Percentiles rank a stretch among this genome's conserved stretches.
Conservation (phyloP, 768 basidiomycete species). For the Pulveroboletus sp. region DNA sequence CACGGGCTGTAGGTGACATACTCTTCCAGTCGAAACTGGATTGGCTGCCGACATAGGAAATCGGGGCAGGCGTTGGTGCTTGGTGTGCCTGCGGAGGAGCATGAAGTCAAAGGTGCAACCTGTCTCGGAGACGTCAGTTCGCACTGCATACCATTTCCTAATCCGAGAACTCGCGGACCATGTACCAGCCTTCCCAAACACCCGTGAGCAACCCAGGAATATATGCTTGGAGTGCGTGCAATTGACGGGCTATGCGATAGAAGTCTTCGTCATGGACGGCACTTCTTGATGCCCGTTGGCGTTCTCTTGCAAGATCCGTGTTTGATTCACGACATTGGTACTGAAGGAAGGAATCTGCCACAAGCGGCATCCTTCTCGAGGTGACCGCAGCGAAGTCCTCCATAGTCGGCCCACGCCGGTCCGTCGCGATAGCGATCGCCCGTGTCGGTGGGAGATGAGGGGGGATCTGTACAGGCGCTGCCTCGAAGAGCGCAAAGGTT, state of each 20-base stretch:
- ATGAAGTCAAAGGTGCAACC: slow-evolving; percentile 27
- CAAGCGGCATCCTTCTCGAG: slow-evolving; percentile 44
- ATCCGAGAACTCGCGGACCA: slow-evolving; percentile 39
- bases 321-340: slow-evolving; percentile 27
- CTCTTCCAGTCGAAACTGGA: slow-evolving; percentile 48
- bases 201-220: slow-evolving; percentile 49
- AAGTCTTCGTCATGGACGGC: slow-evolving; percentile 36
- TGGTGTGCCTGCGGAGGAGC: slow-evolving; percentile 10
- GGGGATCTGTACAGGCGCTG: slow-evolving; percentile 40
- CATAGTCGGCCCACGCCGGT: slow-evolving; percentile 49
- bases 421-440: slow-evolving; percentile 40
- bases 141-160: slow-evolving; percentile 6
- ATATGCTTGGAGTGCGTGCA: slow-evolving; percentile 26
- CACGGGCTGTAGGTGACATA: slow-evolving; percentile 41
- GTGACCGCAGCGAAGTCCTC: slow-evolving; percentile 48
- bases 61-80: slow-evolving; percentile 18
- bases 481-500: slow-evolving; percentile 50
- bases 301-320: slow-evolving; percentile 30
- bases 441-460: slow-evolving; percentile 50
- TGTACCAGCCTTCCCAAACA: slow-evolving; percentile 58
- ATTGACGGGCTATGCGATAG: slow-evolving; percentile 29
- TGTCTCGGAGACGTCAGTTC: slow-evolving; percentile 18
- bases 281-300: slow-evolving; percentile 33
- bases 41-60: slow-evolving; percentile 44
- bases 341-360: slow-evolving; percentile 40